These are phyloP conservation scores for Trichoderma gracile DNA, from an alignment of 2,329 filamentous ascomycete genomes.

Conservation along the genomic window DNA sequence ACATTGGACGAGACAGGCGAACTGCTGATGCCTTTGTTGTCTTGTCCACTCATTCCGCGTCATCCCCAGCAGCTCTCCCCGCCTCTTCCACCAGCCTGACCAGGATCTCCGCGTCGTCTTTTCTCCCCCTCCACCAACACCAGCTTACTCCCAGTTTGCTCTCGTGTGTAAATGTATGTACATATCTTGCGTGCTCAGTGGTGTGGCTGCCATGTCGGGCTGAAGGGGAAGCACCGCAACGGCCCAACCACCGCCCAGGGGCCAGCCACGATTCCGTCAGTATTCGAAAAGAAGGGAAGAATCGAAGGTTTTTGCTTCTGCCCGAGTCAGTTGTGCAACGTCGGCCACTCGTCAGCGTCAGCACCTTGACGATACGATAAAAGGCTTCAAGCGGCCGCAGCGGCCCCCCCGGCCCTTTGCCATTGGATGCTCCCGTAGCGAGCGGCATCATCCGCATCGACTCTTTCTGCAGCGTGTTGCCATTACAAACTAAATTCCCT, in stretches of 20 bases:
- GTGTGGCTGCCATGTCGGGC: conserved; percentile 1
- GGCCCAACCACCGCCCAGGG: conserved; percentile 8
- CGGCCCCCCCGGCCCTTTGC: conserved; percentile 6
- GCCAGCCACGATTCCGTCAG: conserved; percentile 6
- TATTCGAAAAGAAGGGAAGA: neutral
- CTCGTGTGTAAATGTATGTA: too few relatives aligned
- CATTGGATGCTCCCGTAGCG: conserved; percentile 10
- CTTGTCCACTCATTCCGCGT: neutral
- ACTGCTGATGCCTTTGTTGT: neutral
- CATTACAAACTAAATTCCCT: too few relatives aligned
- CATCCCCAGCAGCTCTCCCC: neutral
- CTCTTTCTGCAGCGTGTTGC: neutral
- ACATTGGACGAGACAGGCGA: neutral
- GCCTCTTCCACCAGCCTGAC: neutral
- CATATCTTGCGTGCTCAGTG: neutral
- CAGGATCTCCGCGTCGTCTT: neutral
- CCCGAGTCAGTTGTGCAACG: neutral
- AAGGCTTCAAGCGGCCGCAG: neutral
- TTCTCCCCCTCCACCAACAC: neutral
- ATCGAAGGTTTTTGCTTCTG: neutral
- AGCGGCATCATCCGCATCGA: conserved; percentile 4
- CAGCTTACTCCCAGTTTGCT: conserved; percentile 5
- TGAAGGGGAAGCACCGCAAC: neutral
- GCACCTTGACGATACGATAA: neutral
- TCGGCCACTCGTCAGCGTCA: neutral